Evolutionary conservation across 2,329 filamentous ascomycete genomes (phyloP), one percentile per base, ranked within the genome.

Genomic region (Xylaria digitata): DNA sequence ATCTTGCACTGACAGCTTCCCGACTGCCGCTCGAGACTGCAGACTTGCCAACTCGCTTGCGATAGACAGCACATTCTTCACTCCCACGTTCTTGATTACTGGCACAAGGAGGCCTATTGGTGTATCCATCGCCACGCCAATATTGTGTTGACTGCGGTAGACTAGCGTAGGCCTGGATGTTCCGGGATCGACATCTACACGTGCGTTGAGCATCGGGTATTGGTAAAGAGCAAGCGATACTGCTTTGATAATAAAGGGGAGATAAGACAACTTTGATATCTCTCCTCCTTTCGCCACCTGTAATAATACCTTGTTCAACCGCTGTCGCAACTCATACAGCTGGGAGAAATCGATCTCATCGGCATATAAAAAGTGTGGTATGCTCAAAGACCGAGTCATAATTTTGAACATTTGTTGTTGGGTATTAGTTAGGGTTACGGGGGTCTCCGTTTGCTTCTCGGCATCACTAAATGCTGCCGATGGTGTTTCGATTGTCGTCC

Each of bases 321-420:
- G 90, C 69, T 84, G 83, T 53, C 96, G 92, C 59, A 97, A 85
- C 55, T 86, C 81, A 65, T 89, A 89, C 4, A 99, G 86, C 45
- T 86, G 84, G 49, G 91, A 90, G 78, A 97, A 90, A 81, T 96
- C 92, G 56, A 97, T 84, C 77, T 95, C 92, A 80, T 97, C 94
- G 45, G 93, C 91, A 82, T 97, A 99, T 67, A 98, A 88, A 81
- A 99, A 97, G 80, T 98, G 96, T 0, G 96, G 96, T 74, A 97
- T 98, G 57, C 81, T 88, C 70, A 99, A 86, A 2, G 95, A 97
- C 65, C 89, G 89, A 15, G 95, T 97, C 96, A 99, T 99, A 67
- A 90, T 87, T 82, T 96, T 97, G 89, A 97, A 98, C 96, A 99
- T 99, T 77, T 93, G 91, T 43, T 87, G 85, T 81, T 98, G 95